phyloP scores from a whole-genome alignment of 164 flowering plant genomes.

The Kalanchoe fedtschenkoi region DNA sequence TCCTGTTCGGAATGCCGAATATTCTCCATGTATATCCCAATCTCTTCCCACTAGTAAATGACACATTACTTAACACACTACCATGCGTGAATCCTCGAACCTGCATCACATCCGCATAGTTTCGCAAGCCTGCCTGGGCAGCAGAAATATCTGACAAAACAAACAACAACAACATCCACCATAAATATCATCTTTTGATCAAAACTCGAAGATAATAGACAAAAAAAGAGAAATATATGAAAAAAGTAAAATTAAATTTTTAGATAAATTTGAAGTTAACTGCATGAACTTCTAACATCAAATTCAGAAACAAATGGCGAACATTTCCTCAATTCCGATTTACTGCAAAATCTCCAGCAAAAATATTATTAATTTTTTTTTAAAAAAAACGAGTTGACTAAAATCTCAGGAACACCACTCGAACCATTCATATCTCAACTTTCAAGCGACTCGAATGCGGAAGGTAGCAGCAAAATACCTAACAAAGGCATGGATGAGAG shows the following conservation, averaged over 20 bases:
- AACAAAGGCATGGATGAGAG: constrained; percentile 5
- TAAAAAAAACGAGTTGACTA: background rate
- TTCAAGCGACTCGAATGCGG: background rate
- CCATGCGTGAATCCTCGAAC: background rate
- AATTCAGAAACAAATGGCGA: background rate
- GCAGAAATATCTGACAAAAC: constrained; percentile 3
- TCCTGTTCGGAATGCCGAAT: constrained; percentile 2
- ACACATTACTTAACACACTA: background rate
- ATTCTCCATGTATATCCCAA: constrained; percentile 2
- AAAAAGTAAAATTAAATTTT: background rate
- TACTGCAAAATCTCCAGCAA: too few species aligned
- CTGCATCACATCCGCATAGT: background rate
- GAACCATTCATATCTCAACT: too few species aligned
- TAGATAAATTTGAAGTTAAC: background rate
- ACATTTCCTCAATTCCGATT: background rate
- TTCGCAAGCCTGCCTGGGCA: constrained; percentile 2
- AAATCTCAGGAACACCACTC: background rate
- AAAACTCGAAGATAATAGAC: background rate
- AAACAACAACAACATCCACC: background rate
- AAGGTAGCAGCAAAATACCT: background rate
- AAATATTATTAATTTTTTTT: too few species aligned
- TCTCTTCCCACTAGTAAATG: constrained; percentile 5
- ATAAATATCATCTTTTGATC: background rate
- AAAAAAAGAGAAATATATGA: background rate
- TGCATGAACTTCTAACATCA: background rate